Evolutionary conservation across 768 basidiomycete species (phyloP).

Genomic region (Chlorophyllum brunneum): DNA sequence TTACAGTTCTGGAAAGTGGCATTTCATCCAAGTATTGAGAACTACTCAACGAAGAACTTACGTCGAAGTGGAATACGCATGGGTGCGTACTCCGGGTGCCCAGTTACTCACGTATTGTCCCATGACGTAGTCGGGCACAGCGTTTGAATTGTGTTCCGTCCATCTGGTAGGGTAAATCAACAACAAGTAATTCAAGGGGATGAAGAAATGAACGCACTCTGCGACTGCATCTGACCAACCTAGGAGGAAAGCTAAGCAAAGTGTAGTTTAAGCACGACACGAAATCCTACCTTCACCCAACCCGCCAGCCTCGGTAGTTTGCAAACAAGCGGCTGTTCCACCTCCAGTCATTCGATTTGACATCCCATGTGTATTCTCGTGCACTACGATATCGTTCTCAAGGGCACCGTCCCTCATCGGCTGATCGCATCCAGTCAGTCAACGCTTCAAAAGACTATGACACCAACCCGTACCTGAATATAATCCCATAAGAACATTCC

Average conservation of each 20-base stretch:
- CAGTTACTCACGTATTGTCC: conserved; percentile 46
- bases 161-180: conserved; percentile 18
- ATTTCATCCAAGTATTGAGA: too few species aligned
- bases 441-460: background rate
- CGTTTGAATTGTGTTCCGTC: conserved; percentile 28
- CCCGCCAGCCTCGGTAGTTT: conserved; percentile 47
- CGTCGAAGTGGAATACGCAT: conserved; percentile 45
- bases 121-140: conserved; percentile 27
- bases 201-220: conserved; percentile 17
- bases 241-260: background rate
- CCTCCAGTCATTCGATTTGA: conserved; percentile 46
- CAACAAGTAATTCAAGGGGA: background rate
- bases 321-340: conserved; percentile 46
- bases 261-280: background rate
- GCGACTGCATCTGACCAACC: conserved; percentile 42
- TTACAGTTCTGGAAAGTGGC: background rate
- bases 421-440: conserved; percentile 13
- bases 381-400: conserved; percentile 42
- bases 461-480: conserved; percentile 15
- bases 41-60: conserved; percentile 14
- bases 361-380: conserved; percentile 41
- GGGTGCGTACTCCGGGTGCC: conserved; percentile 42
- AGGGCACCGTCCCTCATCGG: conserved; percentile 52
- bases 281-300: conserved; percentile 39
- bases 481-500: conserved; percentile 22